Evolutionary conservation across 2,329 filamentous ascomycete species (phyloP).

Genomic region (Onygena corvina): DNA sequence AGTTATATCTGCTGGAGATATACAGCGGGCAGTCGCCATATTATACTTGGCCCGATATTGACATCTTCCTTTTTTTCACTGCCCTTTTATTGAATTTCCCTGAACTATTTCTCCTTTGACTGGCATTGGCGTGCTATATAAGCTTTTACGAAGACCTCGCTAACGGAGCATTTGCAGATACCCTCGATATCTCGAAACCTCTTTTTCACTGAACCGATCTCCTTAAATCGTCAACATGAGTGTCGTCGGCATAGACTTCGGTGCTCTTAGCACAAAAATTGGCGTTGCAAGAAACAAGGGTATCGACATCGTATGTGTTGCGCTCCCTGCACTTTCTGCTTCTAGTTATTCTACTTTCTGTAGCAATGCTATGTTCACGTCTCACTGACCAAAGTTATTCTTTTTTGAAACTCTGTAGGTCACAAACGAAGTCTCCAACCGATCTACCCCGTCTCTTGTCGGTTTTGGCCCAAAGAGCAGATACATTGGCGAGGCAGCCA

Average conservation of each 20-base stretch:
- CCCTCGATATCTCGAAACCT: background rate
- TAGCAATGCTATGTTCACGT: slow-evolving; percentile 14
- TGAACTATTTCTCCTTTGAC: no score
- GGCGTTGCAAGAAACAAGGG: slow-evolving; percentile 96
- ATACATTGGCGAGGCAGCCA: slow-evolving; percentile 88
- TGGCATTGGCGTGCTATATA: no score
- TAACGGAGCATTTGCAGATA: no score
- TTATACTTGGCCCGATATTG: no score
- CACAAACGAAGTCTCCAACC: slow-evolving; percentile 97
- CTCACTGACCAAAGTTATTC: slow-evolving; percentile 16
- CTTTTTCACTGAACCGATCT: background rate
- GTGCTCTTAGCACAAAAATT: slow-evolving; percentile 91
- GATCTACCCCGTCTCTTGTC: slow-evolving; percentile 90
- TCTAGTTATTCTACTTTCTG: slow-evolving; percentile 7
- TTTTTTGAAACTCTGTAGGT: slow-evolving; percentile 47
- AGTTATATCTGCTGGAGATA: no score
- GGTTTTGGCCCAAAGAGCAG: slow-evolving; percentile 89
- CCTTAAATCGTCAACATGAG: slow-evolving; percentile 39
- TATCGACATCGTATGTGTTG: slow-evolving; percentile 84
- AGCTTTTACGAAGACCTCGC: no score
- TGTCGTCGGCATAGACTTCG: slow-evolving; percentile 78
- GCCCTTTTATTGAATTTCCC: no score
- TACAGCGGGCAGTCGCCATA: no score
- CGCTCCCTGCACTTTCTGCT: slow-evolving; percentile 10
- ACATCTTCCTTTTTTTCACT: no score